Evolutionary conservation across 192 early-diverging fungal species (phyloP), one percentile per base, ranked within the genome.

Genomic region (Spinellus fusiger): DNA sequence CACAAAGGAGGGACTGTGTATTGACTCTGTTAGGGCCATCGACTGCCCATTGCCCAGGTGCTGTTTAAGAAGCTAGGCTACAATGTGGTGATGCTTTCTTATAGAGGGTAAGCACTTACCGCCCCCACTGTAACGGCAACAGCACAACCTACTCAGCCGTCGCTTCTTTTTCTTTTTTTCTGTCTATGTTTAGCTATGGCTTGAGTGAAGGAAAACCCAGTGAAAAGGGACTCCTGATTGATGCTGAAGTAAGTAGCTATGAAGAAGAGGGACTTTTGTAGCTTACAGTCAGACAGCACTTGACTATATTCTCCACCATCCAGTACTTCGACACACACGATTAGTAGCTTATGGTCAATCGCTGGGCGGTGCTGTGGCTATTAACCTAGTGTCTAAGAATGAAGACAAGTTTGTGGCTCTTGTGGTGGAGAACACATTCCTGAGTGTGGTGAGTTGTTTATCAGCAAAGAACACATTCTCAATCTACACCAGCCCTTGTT

Each of bases 31-130:
- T 25, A 84, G 89, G 96, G 96, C 38, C 95, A 99, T 66, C 79
- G 97, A 23, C 78, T 99, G 54, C 93, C 94, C 4, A 93, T 97
- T 38, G 93, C 93, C 23, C 76, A 84, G 57, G 71, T 85, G 15
- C 77, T 97, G 49, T 82, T 90, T 61, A 69, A 75, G 28, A 69
- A 73, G 22, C 78, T 84, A 35, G 77, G 81, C n/a, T 86, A 83
- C 78, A 98, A 99, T 71, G 86, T 99, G 12, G 87, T 96, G 49
- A 92, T 98, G 90, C 79, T 98, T 25, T 96, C 94, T 31, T 99
- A 99, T 62, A 81, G 97, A 60, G 95, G 97, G 80, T 91, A 83
- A 68, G n/a, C n/a, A n/a, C n/a, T n/a, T n/a, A n/a, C n/a, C n/a
- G n/a, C n/a, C n/a, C n/a, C n/a, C n/a, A n/a, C n/a, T n/a, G n/a